Evolutionary conservation across 306 rosid species (phyloP).

Genomic region (Herpetospermum pedunculosum): DNA sequence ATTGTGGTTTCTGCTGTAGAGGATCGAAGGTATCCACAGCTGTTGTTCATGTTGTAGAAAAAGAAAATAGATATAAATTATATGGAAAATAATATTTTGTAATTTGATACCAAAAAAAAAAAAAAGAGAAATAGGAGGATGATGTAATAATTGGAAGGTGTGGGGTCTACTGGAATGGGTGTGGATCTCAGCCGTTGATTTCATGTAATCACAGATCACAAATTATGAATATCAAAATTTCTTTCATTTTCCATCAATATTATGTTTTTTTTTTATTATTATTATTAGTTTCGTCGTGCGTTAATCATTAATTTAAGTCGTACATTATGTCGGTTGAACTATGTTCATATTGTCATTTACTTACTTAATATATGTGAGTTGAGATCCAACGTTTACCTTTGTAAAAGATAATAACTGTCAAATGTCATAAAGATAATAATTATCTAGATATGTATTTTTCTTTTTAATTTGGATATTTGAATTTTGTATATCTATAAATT

Average conservation of each 20-base stretch:
- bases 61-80: constrained; percentile 17
- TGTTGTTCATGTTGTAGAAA: constrained; percentile 28
- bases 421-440: too few species aligned
- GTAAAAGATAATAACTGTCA: too few species aligned
- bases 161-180: constrained; percentile 57
- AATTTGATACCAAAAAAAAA: constrained; percentile 17
- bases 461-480: too few species aligned
- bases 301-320: too few species aligned
- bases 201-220: constrained; percentile 11
- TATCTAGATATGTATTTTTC: too few species aligned
- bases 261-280: neutral
- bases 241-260: neutral
- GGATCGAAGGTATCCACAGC: constrained; percentile 14
- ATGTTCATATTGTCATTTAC: too few species aligned
- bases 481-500: too few species aligned
- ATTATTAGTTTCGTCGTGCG: too few species aligned
- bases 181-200: constrained; percentile 36
- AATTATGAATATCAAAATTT: constrained; percentile 8
- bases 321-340: too few species aligned
- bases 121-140: constrained; percentile 19
- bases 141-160: constrained; percentile 43
- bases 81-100: constrained; percentile 6
- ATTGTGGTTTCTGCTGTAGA: constrained; percentile 19
- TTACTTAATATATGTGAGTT: too few species aligned
- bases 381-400: too few species aligned